A percentile compares a stretch with the other conserved stretches of the same genome.
Conservation (phyloP, 352 stramenopile genomes). For the Pythium monospermum region DNA sequence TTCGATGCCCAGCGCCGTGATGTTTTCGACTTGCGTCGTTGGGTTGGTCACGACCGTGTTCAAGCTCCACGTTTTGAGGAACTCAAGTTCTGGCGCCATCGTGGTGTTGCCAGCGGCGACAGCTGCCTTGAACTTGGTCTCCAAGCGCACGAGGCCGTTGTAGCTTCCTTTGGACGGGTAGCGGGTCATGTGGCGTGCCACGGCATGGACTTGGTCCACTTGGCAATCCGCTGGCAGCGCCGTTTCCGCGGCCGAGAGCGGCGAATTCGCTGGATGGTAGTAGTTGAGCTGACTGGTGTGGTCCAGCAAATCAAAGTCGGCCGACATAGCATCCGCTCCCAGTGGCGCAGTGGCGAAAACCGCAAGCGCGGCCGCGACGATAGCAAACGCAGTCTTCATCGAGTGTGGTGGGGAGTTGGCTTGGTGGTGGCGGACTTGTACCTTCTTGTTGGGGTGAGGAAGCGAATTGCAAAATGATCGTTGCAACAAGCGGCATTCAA, state of each 20-base stretch:
- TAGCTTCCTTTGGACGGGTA: constrained; percentile 51
- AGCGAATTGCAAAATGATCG: no score
- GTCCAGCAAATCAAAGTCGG: constrained; percentile 47
- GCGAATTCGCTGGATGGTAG: constrained; percentile 43
- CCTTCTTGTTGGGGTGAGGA: no score
- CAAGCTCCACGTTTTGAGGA: constrained; percentile 42
- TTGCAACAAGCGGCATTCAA: no score
- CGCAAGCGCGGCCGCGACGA: no score
- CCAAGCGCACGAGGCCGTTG: constrained; percentile 30
- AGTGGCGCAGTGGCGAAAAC: no score
- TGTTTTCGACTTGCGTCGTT: constrained; percentile 44
- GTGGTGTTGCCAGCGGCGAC: constrained; percentile 26
- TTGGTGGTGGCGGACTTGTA: no score
- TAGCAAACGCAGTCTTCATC: no score
- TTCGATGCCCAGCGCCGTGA: constrained; percentile 36
- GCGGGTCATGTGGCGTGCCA: constrained; percentile 47
- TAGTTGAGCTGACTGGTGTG: constrained; percentile 57
- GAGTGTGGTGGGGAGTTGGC: no score
- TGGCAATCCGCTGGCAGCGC: constrained; percentile 33
- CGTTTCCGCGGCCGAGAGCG: constrained; percentile 32
- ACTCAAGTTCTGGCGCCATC: constrained; percentile 29
- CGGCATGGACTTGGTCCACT: constrained; percentile 48
- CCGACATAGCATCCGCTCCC: no score
- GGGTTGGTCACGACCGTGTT: constrained; percentile 30
- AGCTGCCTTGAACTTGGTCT: constrained; percentile 24